Percentiles rank a stretch among this genome's conserved stretches.
Conservation (phyloP, 2,329 filamentous ascomycete species). For the Clonostachys rosea region DNA sequence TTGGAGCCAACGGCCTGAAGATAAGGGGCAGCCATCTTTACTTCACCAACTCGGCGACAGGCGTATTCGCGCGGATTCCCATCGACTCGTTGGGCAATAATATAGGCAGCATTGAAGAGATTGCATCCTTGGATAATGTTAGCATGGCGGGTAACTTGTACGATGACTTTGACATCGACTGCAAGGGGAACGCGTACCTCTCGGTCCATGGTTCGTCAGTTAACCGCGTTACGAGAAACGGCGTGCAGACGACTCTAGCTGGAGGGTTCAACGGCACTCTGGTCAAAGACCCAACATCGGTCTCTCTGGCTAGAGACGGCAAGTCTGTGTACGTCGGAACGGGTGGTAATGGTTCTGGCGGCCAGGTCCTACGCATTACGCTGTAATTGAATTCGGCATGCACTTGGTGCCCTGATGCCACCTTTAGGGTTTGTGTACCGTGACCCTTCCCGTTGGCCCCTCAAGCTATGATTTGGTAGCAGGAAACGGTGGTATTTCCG, state of each 20-base stretch:
- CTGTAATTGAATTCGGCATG: background rate
- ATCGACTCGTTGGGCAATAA: constrained; percentile 3
- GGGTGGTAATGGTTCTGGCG: constrained; percentile 1
- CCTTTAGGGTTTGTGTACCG: no score
- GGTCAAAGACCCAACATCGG: constrained; percentile 6
- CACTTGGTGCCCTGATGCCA: no score
- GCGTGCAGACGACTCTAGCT: background rate
- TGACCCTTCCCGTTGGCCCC: no score
- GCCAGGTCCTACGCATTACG: constrained; percentile 2
- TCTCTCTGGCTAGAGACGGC: constrained; percentile 7
- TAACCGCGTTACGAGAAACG: background rate
- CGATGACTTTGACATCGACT: constrained; percentile 8
- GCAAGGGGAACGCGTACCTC: constrained; percentile 6
- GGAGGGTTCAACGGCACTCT: background rate
- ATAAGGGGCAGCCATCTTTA: constrained; percentile 8
- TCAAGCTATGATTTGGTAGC: no score
- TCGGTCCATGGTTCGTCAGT: constrained; percentile 2
- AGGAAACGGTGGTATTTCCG: no score
- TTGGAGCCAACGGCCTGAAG: constrained; percentile 11
- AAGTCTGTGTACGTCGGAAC: constrained; percentile 8
- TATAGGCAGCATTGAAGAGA: constrained; percentile 3
- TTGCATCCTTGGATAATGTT: constrained; percentile 1
- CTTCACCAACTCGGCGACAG: constrained; percentile 8
- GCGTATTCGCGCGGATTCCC: constrained; percentile 3
- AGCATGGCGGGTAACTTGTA: constrained; percentile 1